phyloP scores from a whole-genome alignment of 2,329 filamentous ascomycete genomes.

The Diplocarpon mali region DNA sequence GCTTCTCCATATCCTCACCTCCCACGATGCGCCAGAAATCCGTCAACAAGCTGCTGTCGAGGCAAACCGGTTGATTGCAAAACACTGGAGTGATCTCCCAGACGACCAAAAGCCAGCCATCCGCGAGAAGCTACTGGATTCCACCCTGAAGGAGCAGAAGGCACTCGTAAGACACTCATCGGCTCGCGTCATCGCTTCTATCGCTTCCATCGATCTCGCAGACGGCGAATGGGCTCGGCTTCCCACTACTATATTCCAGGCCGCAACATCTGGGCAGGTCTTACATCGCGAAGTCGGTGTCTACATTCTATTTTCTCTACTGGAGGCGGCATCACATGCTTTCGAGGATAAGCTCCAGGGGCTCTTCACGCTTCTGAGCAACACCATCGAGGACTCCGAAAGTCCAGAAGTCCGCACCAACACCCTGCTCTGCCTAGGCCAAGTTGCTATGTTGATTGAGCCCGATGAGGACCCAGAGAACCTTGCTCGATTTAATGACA shows the following conservation, averaged over 20 bases:
- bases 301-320: constrained; percentile 84
- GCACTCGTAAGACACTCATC: constrained; percentile 73
- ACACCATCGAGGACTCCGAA: constrained; percentile 81
- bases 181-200: constrained; percentile 76
- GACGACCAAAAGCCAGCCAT: constrained; percentile 69
- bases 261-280: constrained; percentile 63
- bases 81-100: constrained; percentile 72
- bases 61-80: constrained; percentile 68
- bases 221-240: constrained; percentile 80
- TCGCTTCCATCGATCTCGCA: constrained; percentile 77
- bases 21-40: constrained; percentile 48
- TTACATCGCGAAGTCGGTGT: constrained; percentile 81
- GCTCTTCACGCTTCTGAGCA: constrained; percentile 73
- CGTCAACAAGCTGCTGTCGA: constrained; percentile 90
- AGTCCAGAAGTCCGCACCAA: constrained; percentile 91
- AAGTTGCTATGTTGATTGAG: constrained; percentile 78
- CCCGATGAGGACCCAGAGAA: constrained; percentile 71
- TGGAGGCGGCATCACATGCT: constrained; percentile 76
- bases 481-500: constrained; percentile 63
- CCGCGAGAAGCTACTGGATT: constrained; percentile 72
- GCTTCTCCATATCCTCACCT: constrained; percentile 79
- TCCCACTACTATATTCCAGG: constrained; percentile 66
- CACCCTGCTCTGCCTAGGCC: constrained; percentile 81
- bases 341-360: constrained; percentile 73
- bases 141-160: constrained; percentile 69